phyloP scores from a whole-genome alignment of 192 early-diverging fungal genomes.

The Coemansia sp. region DNA sequence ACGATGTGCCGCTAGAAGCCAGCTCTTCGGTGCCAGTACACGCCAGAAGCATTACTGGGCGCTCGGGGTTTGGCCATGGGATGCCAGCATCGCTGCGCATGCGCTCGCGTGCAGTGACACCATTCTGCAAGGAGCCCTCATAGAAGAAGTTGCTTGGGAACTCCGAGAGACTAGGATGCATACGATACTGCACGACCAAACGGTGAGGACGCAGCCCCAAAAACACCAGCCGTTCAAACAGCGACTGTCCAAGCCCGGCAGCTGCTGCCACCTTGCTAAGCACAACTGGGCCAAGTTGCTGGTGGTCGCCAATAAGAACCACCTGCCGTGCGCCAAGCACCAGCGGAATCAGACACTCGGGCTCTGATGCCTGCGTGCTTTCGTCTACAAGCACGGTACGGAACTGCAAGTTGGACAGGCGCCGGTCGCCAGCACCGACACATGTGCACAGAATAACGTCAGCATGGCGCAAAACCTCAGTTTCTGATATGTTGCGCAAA shows the following conservation, averaged over 20 bases:
- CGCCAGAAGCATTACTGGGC: constrained; percentile 92
- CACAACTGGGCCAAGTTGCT: constrained; percentile 97
- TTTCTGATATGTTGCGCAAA: constrained; percentile 82
- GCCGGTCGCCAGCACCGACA: constrained; percentile 94
- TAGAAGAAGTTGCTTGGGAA: constrained; percentile 99
- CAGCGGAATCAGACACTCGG: constrained; percentile 97
- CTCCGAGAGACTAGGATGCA: constrained; percentile 98
- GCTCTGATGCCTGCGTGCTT: constrained; percentile 94
- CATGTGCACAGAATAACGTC: constrained; percentile 99
- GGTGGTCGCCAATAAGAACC: constrained; percentile 97
- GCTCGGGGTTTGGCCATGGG: constrained; percentile 93
- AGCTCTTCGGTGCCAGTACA: constrained; percentile 97
- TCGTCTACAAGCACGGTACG: constrained; percentile 96
- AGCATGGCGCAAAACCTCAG: constrained; percentile 87
- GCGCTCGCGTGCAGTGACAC: constrained; percentile 90
- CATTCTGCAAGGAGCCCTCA: constrained; percentile 96
- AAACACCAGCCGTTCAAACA: constrained; percentile 95
- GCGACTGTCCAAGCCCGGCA: constrained; percentile 91
- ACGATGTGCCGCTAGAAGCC: constrained; percentile 94
- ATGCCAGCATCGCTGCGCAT: constrained; percentile 84
- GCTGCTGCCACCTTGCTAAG: constrained; percentile 94
- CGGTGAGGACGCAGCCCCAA: constrained; percentile 90
- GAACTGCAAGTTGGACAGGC: constrained; percentile 84
- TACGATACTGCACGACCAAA: constrained; percentile 97
- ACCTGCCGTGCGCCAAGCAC: constrained; percentile 94